A percentile compares a stretch with the other conserved stretches of the same genome.
Evolutionary conservation across 192 early-diverging fungal species (phyloP).

Genomic region (Gryganskiella cystojenkinii): DNA sequence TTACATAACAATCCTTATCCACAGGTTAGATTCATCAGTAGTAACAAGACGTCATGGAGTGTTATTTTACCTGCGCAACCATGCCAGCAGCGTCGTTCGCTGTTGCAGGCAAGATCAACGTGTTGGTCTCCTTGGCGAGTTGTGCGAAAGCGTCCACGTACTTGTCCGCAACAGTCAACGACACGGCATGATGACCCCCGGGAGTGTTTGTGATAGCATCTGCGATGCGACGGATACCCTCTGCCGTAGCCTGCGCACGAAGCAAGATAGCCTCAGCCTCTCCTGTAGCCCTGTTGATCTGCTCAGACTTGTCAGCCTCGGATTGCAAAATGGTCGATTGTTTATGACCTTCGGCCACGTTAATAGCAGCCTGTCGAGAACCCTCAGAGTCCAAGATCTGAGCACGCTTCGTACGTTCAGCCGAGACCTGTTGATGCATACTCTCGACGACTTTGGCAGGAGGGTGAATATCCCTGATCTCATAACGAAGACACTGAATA

Average conservation of each 20-base stretch:
- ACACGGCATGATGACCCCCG: conserved; percentile 85
- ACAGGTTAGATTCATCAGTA: too few relatives aligned
- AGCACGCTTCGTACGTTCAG: conserved; percentile 95
- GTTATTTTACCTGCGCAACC: conserved; percentile 80
- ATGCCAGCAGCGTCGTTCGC: conserved; percentile 87
- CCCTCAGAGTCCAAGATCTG: conserved; percentile 92
- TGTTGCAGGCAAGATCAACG: conserved; percentile 88
- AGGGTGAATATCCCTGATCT: conserved; percentile 96
- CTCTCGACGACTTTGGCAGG: conserved; percentile 93
- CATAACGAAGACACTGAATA: conserved; percentile 94
- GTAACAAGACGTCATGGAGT: not conserved
- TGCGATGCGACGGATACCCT: conserved; percentile 85
- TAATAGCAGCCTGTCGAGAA: conserved; percentile 92
- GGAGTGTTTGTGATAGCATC: conserved; percentile 72
- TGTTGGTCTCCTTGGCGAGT: conserved; percentile 93
- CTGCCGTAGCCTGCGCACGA: conserved; percentile 83
- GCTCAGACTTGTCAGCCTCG: conserved; percentile 90
- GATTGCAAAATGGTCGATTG: conserved; percentile 93
- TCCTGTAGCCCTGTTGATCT: conserved; percentile 92
- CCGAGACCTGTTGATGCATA: conserved; percentile 98
- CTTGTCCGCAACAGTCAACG: conserved; percentile 93
- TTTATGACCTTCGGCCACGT: conserved; percentile 96
- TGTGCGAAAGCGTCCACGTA: conserved; percentile 95
- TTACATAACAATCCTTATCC: too few relatives aligned
- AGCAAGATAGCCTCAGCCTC: conserved; percentile 91